Percentiles rank a stretch among this genome's conserved stretches.
phyloP scores from a whole-genome alignment of 768 basidiomycete genomes.

The Lactarius psammicola region DNA sequence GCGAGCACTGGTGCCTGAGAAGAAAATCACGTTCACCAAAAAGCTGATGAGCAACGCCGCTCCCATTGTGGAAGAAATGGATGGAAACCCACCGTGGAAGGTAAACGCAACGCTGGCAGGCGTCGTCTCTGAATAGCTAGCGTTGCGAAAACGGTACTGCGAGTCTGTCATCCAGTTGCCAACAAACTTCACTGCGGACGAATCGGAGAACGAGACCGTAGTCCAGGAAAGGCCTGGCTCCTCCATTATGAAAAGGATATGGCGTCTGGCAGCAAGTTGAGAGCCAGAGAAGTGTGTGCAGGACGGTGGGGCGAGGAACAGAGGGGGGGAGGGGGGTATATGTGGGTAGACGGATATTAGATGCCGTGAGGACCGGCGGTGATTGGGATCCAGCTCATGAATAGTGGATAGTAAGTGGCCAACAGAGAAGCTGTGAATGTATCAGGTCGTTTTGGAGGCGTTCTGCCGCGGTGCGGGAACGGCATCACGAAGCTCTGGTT shows the following conservation, averaged over 20 bases:
- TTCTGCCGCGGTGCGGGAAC: neutral
- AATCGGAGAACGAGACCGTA: neutral
- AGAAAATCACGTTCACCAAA: neutral
- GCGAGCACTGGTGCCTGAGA: neutral
- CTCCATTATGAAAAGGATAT: neutral
- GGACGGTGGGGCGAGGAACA: neutral
- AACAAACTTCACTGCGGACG: neutral
- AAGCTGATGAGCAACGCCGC: neutral
- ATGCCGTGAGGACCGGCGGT: neutral
- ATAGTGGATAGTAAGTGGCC: neutral
- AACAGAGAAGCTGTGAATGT: neutral
- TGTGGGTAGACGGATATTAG: no score
- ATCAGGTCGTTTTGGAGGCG: neutral
- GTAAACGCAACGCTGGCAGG: neutral
- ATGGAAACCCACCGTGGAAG: conserved; percentile 4
- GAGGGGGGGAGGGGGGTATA: neutral
- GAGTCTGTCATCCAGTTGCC: neutral
- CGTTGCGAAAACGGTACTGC: no score
- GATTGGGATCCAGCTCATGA: neutral
- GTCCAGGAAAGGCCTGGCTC: neutral
- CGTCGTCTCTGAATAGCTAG: neutral
- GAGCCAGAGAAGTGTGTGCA: neutral
- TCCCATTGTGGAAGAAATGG: no score
- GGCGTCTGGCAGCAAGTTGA: neutral
- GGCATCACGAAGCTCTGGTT: neutral